phyloP scores from a whole-genome alignment of 345 rosid genomes.

The Psidium friedrichsthalianum region DNA sequence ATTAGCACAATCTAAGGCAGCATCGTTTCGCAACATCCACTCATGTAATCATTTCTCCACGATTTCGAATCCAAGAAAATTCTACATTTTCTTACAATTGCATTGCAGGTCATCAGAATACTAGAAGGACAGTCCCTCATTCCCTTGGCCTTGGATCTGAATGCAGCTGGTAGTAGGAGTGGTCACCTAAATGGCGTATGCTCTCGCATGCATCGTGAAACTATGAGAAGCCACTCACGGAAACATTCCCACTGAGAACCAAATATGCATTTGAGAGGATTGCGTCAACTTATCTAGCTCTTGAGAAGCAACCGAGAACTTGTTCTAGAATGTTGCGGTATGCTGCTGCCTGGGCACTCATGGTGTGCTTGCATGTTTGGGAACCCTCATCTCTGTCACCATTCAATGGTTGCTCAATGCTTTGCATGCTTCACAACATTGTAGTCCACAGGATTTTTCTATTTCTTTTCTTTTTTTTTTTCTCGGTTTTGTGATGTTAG shows the following conservation, averaged over 20 bases:
- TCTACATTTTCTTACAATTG: neutral
- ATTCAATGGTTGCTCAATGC: neutral
- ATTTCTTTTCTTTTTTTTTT: neutral
- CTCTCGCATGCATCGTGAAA: constrained; percentile 10
- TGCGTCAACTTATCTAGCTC: neutral
- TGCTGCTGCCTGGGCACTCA: neutral
- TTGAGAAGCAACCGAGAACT: neutral
- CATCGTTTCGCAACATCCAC: neutral
- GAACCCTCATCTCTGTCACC: neutral
- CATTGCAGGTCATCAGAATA: constrained; percentile 28
- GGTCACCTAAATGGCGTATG: constrained; percentile 40
- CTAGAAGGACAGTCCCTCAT: constrained; percentile 38
- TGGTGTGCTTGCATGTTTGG: neutral
- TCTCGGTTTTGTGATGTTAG: neutral
- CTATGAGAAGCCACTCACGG: constrained; percentile 30
- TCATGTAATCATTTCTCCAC: neutral
- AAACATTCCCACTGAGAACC: constrained; percentile 32
- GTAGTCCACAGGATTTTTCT: neutral
- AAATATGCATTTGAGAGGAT: neutral
- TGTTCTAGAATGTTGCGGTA: neutral
- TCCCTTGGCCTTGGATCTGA: constrained; percentile 37
- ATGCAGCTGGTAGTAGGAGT: constrained; percentile 46
- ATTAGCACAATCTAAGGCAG: neutral
- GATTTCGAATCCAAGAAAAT: neutral
- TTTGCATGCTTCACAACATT: neutral